Base-by-base conservation (phyloP, 495 filamentous ascomycete genomes). In the Xylaria flabelliformis region DNA sequence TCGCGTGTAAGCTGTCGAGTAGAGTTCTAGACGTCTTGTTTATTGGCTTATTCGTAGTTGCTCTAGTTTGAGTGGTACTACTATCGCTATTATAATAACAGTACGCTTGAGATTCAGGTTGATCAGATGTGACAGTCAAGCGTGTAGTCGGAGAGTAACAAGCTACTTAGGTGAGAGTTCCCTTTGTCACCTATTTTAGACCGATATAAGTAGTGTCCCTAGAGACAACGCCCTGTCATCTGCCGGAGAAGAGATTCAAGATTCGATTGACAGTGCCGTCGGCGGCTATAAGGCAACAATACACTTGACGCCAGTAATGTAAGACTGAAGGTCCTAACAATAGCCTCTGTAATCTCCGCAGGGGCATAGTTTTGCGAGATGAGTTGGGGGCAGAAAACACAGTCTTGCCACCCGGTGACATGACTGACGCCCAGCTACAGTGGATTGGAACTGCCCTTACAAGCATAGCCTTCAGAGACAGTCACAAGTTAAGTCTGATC, bases 401-500 rank as follows among this genome's bases (percentile, higher is more conserved):
- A 6, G 3, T 41, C 48, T 36, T 13, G 7, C 39, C 44, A 24
- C 13, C 62, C 7, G 15, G 24, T 9, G 19, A 48, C 21, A 65
- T 29, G 63, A 26, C 64, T 53, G 10, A 51, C 3, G 42, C 42
- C 29, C 21, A 53, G 29, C 44, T 26, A 19, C 32, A 53, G 29
- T 7, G 36, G 44, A 6, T 55, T 24, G 4, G n/a, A 36, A 32
- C 15, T 1, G 15, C 19, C 36, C 21, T 51, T 8, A 55, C 32
- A 42, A 44, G 65, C 64, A 56, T 36, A 67, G 65, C 65, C 65
- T 67, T 56, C n/a, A 26, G 46, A 53, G 6, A 56, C 13, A 9
- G 12, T 36, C 34, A 19, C 8, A 29, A 8, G 44, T 56, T 44
- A n/a, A 44, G 6, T 26, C 13, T 42, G 9, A 24, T 26, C 50